Evolutionary conservation across 2,329 filamentous ascomycete species (phyloP), one percentile per base, ranked within the genome.

Genomic region (Alternaria postmessia): DNA sequence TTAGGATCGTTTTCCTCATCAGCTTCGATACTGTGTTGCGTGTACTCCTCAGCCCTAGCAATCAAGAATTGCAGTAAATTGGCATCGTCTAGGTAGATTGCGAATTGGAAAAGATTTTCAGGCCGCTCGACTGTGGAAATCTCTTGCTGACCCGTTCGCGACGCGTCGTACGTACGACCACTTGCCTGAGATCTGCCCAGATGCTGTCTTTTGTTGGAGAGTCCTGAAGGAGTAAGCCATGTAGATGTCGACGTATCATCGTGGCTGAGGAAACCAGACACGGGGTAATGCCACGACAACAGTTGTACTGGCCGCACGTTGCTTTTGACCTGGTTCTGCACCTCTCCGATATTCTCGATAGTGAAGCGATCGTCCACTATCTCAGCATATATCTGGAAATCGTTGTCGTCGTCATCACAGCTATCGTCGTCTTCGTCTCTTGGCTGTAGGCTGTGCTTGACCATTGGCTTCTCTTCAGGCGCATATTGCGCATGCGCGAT

Each of bases 321-420:
- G 57, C 90, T 91, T 72, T 91, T 88, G 59, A 93, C 89, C 56
- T 89, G 84, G 71, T 86, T 88, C 0, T 86, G 87, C 4, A 91
- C 82, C 64, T 91, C 86, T 0, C 90, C 90, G 58, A 95, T 84
- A 66, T 92, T 88, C 16, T 95, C 90, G 53, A 94, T 85, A 0
- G 92, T 95, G 73, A 91, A 92, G 36, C 85, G 82, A 12, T 89
- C 86, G 65, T 90, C 86, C 28, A 92, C 79, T 41, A 88, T 81
- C 60, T 89, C 84, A 16, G 83, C 71, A 24, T 76, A 74, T 7
- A 79, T 69, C n/a, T 75, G 75, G 6, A 81, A 54, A 39, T 73
- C 67, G 14, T 72, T 72, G 9, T 75, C 72, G 5, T 69, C 69
- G 1, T 61, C 63, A 26, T 66, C 62, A 43, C 68, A 63, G 39